Evolutionary conservation across 2,329 filamentous ascomycete species (phyloP).

Genomic region (Helotiales sp.): DNA sequence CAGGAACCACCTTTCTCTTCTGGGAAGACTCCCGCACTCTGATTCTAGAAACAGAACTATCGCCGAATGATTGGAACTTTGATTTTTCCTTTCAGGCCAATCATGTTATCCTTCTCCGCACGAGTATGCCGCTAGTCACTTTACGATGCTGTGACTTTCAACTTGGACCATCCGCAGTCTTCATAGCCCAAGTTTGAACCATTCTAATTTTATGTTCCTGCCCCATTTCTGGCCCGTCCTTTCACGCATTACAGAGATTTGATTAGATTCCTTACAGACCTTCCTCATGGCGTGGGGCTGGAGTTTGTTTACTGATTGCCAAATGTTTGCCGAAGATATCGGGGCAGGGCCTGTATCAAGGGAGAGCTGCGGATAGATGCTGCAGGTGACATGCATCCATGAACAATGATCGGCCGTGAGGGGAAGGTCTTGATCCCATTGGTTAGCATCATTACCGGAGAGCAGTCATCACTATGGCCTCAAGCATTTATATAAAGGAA

Average conservation of each 20-base stretch:
- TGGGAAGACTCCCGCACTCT: conserved; percentile 2
- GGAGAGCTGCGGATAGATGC: neutral
- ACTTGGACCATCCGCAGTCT: neutral
- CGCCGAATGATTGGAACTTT: neutral
- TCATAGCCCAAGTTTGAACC: neutral
- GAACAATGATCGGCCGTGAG: conserved; percentile 7
- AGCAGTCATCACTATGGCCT: neutral
- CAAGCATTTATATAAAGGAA: neutral
- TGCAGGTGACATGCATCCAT: conserved; percentile 5
- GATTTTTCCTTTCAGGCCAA: conserved; percentile 3
- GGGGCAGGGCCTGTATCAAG: conserved; percentile 2
- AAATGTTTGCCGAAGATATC: neutral
- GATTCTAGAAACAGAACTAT: neutral
- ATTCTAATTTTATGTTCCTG: neutral
- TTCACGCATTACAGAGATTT: neutral
- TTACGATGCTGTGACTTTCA: neutral
- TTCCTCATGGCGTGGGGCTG: neutral
- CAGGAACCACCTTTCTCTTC: neutral
- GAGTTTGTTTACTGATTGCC: neutral
- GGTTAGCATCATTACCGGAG: conserved; percentile 8
- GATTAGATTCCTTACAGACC: neutral
- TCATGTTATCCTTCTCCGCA: neutral
- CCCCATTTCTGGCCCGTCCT: neutral
- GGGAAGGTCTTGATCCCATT: conserved; percentile 1
- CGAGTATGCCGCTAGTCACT: neutral